Evolutionary conservation across 192 early-diverging fungal genomes (phyloP), one percentile per base, ranked within the genome.

Genomic region (Coemansia sp.): DNA sequence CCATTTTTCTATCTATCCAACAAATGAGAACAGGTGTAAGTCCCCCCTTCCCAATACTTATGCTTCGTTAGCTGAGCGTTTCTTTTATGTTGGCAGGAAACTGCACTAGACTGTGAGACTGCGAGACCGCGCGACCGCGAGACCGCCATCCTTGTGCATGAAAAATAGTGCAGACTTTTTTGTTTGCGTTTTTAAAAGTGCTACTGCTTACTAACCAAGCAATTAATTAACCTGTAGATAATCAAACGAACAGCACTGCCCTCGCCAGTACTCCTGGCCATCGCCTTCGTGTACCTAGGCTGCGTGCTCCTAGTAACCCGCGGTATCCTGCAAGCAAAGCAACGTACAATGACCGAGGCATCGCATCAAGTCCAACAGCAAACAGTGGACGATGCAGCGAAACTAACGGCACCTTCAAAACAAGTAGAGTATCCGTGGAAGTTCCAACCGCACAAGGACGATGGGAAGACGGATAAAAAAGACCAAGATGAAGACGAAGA

Each of bases 221-320:
- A n/a, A n/a, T n/a, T n/a, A n/a, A n/a, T n/a, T n/a, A n/a, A n/a
- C 11, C 8, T 34, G 55, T 80, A 80, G 77, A 61, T 64, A 10
- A 50, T 80, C 10, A 42, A 53, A 14, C 47, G 72, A 19, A 55
- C 74, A 11, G 56, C 72, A 17, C n/a, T 74, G 1, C 72, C 77
- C 1, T 80, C 77, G 1, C 62, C 67, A 4, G 67, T 61, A 0
- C 61, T 70, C 4, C 44, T 80, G 2, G 53, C 20, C 0, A 29
- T 65, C 10, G 77, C 72, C 1, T 53, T 58, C 3, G 27, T 70
- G 17, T 80, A 74, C 41, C 53, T 80, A 31, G 40, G 28, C 8
- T 68, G 65, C 37, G 28, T 80, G 1, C 23, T 62, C 0, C 27
- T 74, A n/a, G 55, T 74, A 6, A 65, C 61, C 5, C 57, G 52